Base-by-base conservation (phyloP, 2,329 filamentous ascomycete genomes). In the Ophiostoma himal-ulmi region DNA sequence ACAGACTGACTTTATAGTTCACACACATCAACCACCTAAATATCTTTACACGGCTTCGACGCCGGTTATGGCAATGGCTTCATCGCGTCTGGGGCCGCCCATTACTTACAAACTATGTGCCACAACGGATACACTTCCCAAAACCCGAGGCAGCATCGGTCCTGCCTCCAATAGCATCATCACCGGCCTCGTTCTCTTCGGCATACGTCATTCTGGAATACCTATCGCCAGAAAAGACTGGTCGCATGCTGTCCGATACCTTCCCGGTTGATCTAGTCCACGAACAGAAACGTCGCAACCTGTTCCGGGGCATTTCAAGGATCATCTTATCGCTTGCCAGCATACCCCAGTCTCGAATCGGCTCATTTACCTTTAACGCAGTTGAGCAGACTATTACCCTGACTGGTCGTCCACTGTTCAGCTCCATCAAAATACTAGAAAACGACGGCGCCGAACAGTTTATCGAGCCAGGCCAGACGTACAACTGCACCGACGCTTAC, bases 361-460 rank as follows among this genome's bases (percentile, higher is more conserved):
- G 74, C 14, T 62, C 76, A 30, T 77, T 77, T 60, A 70, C 72
- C 3, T 75, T 78, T 39, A 62, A 76, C 72, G 44, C 66, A 1
- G 71, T 75, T 70, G 71, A 78, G 71, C 77, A 72, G 62, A 73
- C 73, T 4, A 71, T 73, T 7, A 22, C 70, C 1, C 70, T 74
- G 22, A 70, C 65, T 1, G 71, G 71, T 3, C 70, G 73, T 13
- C 73, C 73, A 2, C 44, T 73, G 6, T 44, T 73, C 69, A 76
- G 74, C 72, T 72, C 72, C 17, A 72, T 76, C 14, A 72, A 76
- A 22, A 76, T 78, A 4, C 72, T 79, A 11, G 79, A 78, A n/a
- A 80, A 78, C 73, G 73, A 78, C 14, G 77, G 77, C 66, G 75
- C 76, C 7, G 74, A 71, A 44, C 76, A 77, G 71, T 75, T 72